These are phyloP conservation scores for Theileria equi DNA, from an alignment of 169 alveolate species.

Conservation along the genomic window DNA sequence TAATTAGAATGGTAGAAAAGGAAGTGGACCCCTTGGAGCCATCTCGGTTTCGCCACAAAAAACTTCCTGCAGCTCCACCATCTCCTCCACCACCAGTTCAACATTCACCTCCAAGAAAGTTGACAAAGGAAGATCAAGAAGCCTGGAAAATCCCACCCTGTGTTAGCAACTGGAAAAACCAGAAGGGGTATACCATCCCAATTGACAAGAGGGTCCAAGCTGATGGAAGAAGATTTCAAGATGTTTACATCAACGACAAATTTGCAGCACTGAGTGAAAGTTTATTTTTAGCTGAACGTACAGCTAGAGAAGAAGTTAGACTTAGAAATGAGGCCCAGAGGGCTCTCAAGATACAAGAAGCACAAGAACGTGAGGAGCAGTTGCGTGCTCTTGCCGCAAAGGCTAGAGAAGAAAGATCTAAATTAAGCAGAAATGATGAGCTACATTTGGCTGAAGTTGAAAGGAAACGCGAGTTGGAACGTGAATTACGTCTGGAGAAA, in stretches of 20 bases:
- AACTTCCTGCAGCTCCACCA: conserved; percentile 85
- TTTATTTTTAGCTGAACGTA: conserved; percentile 91
- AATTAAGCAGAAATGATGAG: conserved; percentile 23
- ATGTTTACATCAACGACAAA: conserved; percentile 88
- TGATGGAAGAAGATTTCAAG: conserved; percentile 93
- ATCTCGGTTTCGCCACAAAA: conserved; percentile 90
- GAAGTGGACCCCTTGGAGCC: conserved; percentile 94
- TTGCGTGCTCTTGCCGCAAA: conserved; percentile 86
- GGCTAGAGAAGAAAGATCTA: conserved; percentile 84
- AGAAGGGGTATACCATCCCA: conserved; percentile 96
- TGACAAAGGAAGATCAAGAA: conserved; percentile 91
- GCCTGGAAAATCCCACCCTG: conserved; percentile 98
- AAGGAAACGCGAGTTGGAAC: conserved; percentile 78
- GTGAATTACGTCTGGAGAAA: conserved; percentile 79
- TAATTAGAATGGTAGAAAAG: conserved; percentile 85
- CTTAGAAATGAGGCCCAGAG: conserved; percentile 88
- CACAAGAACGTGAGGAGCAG: conserved; percentile 88
- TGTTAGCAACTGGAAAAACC: conserved; percentile 96
- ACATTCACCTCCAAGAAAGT: conserved; percentile 91
- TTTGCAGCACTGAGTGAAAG: conserved; percentile 92
- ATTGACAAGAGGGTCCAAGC: conserved; percentile 95
- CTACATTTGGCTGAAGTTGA: conserved; percentile 66
- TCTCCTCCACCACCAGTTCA: conserved; percentile 85
- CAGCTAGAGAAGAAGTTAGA: conserved; percentile 94
- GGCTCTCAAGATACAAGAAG: conserved; percentile 84